Evolutionary conservation across 768 basidiomycete species (phyloP).

Genomic region (Fibroporia radiculosa): DNA sequence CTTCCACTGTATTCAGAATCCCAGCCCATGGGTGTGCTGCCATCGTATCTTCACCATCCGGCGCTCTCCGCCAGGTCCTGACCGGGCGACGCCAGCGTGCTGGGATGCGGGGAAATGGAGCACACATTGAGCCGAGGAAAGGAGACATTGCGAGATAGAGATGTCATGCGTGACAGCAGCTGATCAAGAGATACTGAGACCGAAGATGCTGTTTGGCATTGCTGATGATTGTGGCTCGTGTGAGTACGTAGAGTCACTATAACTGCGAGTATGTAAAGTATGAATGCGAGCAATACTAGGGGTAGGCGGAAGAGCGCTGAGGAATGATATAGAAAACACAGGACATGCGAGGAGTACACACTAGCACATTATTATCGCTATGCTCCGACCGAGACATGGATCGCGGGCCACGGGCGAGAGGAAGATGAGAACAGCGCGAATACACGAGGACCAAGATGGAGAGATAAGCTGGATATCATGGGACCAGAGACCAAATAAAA

Average conservation of each 20-base stretch:
- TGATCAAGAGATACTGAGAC: background rate
- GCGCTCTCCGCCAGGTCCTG: too few species aligned
- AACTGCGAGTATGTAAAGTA: too few species aligned
- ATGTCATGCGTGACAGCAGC: background rate
- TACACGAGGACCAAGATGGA: constrained; percentile 2
- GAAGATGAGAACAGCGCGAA: constrained; percentile 1
- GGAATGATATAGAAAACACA: background rate
- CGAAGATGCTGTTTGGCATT: background rate
- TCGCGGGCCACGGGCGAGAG: background rate
- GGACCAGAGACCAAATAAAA: background rate
- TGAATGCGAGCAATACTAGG: background rate
- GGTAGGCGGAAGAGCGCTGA: background rate
- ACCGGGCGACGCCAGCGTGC: too few species aligned
- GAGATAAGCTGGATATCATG: constrained; percentile 2
- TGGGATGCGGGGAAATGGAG: too few species aligned
- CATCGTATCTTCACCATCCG: too few species aligned
- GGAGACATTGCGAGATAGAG: background rate
- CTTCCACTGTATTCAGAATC: too few species aligned
- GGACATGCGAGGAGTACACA: constrained; percentile 1
- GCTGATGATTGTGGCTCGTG: too few species aligned
- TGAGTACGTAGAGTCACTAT: too few species aligned
- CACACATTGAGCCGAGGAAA: too few species aligned
- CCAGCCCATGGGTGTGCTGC: too few species aligned
- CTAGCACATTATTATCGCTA: constrained; percentile 5
- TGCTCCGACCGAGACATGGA: constrained; percentile 2